Evolutionary conservation across 2,329 filamentous ascomycete genomes (phyloP).

Genomic region (Microsporum audouinii): DNA sequence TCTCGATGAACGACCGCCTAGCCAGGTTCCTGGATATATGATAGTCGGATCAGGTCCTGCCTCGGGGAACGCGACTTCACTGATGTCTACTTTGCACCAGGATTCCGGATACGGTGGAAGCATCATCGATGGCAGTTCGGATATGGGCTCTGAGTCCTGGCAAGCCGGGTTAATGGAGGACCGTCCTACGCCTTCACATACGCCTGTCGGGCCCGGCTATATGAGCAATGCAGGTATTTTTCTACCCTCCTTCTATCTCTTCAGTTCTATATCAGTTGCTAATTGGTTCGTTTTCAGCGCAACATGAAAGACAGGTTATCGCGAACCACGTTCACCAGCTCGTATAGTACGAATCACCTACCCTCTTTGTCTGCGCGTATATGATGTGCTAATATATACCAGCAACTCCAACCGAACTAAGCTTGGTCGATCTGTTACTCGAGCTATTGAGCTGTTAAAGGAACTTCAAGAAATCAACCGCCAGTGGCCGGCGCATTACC

Average conservation of each 20-base stretch:
- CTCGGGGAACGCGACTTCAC: constrained; percentile 66
- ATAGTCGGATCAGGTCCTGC: constrained; percentile 74
- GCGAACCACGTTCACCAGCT: constrained; percentile 83
- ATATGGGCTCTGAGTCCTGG: constrained; percentile 33
- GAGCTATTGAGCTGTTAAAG: constrained; percentile 72
- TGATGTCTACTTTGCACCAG: constrained; percentile 69
- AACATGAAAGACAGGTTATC: constrained; percentile 56
- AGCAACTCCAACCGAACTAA: constrained; percentile 77
- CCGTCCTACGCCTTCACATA: constrained; percentile 46
- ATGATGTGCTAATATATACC: constrained; percentile 15
- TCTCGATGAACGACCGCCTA: not conserved
- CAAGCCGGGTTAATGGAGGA: constrained; percentile 47
- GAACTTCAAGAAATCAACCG: constrained; percentile 79
- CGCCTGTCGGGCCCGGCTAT: constrained; percentile 40
- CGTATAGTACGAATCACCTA: constrained; percentile 52
- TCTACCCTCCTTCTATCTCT: not conserved
- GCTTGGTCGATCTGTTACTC: constrained; percentile 76
- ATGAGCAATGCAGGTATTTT: constrained; percentile 34
- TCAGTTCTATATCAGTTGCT: not conserved
- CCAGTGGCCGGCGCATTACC: constrained; percentile 90
- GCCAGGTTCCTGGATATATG: constrained; percentile 58
- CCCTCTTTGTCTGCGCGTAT: not conserved
- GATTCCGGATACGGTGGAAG: constrained; percentile 92
- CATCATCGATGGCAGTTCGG: constrained; percentile 36
- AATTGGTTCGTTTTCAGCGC: constrained; percentile 30